Percentiles rank a stretch among this genome's conserved stretches.
Conservation (phyloP, 805 yeast genomes). For the Kuraishia hungarica region DNA sequence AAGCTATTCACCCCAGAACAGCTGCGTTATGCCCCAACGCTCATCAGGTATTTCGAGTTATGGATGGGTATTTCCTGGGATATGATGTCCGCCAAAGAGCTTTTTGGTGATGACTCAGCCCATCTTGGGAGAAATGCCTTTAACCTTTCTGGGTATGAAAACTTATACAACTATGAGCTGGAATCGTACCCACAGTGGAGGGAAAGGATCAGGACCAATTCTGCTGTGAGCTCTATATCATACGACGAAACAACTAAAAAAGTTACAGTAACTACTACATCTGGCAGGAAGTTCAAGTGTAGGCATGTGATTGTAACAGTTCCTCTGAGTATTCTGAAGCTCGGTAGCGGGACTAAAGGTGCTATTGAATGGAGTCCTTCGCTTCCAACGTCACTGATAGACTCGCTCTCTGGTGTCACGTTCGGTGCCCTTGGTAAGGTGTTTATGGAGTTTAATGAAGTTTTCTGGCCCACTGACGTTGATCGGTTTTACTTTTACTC, state of each 20-base stretch:
- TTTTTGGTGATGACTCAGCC: constrained; percentile 40
- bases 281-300: constrained; percentile 12
- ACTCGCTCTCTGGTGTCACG: constrained; percentile 20
- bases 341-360: constrained; percentile 15
- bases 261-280: constrained; percentile 10
- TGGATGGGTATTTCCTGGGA: constrained; percentile 77
- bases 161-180: constrained; percentile 18
- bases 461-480: constrained; percentile 34
- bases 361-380: constrained; percentile 26
- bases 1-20: constrained; percentile 42
- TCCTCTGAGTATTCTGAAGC: constrained; percentile 39
- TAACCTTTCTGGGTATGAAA: constrained; percentile 16
- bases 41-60: constrained; percentile 48
- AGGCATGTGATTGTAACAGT: constrained; percentile 39
- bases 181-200: constrained; percentile 13
- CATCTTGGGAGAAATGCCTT: constrained; percentile 48
- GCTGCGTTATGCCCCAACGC: constrained; percentile 37
- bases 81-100: constrained; percentile 46
- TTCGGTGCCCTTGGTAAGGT: constrained; percentile 40
- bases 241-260: constrained; percentile 9
- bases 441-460: constrained; percentile 33
- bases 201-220: constrained; percentile 11
- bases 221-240: constrained; percentile 19
- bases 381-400: constrained; percentile 25
- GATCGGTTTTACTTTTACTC: constrained; percentile 23